Conservation (phyloP, 2,329 filamentous ascomycete genomes). For the Hymenoscyphus infarciens region DNA sequence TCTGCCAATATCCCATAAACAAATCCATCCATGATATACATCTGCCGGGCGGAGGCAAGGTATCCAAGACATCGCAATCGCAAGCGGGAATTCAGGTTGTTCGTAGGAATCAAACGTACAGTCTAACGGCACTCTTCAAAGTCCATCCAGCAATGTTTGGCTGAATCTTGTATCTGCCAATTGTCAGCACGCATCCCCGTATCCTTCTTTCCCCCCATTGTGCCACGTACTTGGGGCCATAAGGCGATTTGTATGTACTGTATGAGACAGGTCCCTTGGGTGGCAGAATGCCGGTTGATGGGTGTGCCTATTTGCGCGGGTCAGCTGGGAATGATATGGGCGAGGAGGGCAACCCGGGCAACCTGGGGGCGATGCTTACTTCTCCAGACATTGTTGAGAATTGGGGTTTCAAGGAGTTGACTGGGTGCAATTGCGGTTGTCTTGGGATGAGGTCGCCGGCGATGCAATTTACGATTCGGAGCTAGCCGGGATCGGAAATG, state of each 20-base stretch:
- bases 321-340: background rate
- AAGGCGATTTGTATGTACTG: constrained; percentile 55
- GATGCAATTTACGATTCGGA: constrained; percentile 16
- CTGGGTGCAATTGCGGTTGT: constrained; percentile 19
- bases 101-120: constrained; percentile 41
- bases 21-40: background rate
- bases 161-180: constrained; percentile 55
- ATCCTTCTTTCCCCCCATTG: constrained; percentile 2
- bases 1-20: constrained; percentile 6
- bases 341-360: constrained; percentile 12
- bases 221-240: constrained; percentile 61
- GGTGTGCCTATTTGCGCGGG: constrained; percentile 19
- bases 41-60: background rate
- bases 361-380: constrained; percentile 18
- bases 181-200: constrained; percentile 14
- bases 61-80: background rate
- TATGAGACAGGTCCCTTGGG: constrained; percentile 18
- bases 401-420: constrained; percentile 1
- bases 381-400: constrained; percentile 19
- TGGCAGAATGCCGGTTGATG: constrained; percentile 23
- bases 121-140: constrained; percentile 42
- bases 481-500: constrained; percentile 12
- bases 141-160: constrained; percentile 54
- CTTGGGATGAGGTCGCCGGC: constrained; percentile 6
- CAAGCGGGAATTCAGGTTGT: background rate